These are phyloP conservation scores for Solanum medicagineum DNA, from an alignment of 257 asterid species.

Conservation along the genomic window DNA sequence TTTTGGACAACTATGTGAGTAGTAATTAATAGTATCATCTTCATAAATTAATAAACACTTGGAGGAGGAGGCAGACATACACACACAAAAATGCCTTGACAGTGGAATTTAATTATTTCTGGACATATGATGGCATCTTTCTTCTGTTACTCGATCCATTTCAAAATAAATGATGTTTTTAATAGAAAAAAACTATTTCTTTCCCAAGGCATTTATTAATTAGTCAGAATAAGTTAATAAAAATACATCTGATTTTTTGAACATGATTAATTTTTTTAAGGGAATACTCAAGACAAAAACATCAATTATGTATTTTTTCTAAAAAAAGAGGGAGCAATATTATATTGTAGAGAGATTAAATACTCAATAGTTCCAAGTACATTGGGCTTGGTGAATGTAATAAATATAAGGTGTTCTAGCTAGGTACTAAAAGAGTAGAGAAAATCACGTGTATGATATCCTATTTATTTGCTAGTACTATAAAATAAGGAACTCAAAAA, in stretches of 20 bases:
- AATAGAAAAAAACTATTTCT: no score
- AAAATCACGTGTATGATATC: not conserved
- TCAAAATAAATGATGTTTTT: no score
- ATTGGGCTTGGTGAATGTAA: not conserved
- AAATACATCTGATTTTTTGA: no score
- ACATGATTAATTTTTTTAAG: no score
- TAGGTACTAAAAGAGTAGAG: not conserved
- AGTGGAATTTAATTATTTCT: not conserved
- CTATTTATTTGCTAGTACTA: not conserved
- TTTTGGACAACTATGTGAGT: not conserved
- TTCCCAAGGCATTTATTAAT: no score
- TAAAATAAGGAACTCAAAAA: not conserved
- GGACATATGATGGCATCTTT: not conserved
- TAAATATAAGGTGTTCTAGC: not conserved
- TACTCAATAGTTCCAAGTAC: not conserved
- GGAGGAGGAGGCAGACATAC: constrained; percentile 3
- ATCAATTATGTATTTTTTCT: no score
- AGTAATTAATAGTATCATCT: not conserved
- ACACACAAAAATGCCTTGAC: not conserved
- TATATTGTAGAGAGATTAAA: not conserved
- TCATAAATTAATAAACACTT: not conserved
- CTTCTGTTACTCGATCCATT: not conserved
- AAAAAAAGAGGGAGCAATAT: not conserved
- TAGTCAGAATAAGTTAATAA: no score
- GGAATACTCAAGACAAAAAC: no score